phyloP scores from a whole-genome alignment of 1,139 yeast species.

The Lodderomyces elongisporus region DNA sequence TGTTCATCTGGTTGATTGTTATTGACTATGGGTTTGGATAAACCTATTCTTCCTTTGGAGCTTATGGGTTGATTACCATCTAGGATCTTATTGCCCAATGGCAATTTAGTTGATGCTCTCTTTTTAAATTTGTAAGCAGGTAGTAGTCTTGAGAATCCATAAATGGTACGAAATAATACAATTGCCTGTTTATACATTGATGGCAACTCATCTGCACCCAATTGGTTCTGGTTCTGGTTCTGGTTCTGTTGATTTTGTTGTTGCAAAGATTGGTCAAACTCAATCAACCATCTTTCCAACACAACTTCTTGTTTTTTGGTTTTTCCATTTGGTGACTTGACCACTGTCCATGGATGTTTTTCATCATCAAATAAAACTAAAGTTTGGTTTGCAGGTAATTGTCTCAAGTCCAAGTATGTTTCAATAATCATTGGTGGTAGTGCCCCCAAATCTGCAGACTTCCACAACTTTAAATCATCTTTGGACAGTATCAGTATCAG shows the following conservation, averaged over 20 bases:
- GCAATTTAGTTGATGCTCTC: conserved; percentile 18
- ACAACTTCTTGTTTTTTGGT: conserved; percentile 78
- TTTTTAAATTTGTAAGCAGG: conserved; percentile 63
- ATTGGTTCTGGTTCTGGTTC: too few species aligned
- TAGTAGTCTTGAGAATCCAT: conserved; percentile 59
- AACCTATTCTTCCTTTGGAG: conserved; percentile 80
- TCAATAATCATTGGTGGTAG: conserved; percentile 84
- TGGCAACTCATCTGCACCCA: conserved; percentile 50
- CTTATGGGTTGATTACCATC: conserved; percentile 77
- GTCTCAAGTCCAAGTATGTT: conserved; percentile 69
- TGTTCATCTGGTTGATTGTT: conserved; percentile 31
- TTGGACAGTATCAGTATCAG: conserved; percentile 36
- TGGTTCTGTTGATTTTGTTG: conserved; percentile 25
- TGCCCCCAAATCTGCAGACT: conserved; percentile 32
- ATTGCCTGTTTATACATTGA: conserved; percentile 70
- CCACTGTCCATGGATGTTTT: conserved; percentile 39
- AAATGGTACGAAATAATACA: conserved; percentile 67
- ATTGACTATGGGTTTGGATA: conserved; percentile 61
- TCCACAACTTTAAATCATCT: conserved; percentile 64
- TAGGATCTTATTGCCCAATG: conserved; percentile 53
- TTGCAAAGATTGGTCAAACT: conserved; percentile 45
- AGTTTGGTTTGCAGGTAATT: conserved; percentile 54
- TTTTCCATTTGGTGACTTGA: conserved; percentile 24
- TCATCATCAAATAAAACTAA: conserved; percentile 53
- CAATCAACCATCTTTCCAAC: conserved; percentile 87